Base-by-base conservation (phyloP, 2,329 filamentous ascomycete species). In the Tympanopsis confertula region DNA sequence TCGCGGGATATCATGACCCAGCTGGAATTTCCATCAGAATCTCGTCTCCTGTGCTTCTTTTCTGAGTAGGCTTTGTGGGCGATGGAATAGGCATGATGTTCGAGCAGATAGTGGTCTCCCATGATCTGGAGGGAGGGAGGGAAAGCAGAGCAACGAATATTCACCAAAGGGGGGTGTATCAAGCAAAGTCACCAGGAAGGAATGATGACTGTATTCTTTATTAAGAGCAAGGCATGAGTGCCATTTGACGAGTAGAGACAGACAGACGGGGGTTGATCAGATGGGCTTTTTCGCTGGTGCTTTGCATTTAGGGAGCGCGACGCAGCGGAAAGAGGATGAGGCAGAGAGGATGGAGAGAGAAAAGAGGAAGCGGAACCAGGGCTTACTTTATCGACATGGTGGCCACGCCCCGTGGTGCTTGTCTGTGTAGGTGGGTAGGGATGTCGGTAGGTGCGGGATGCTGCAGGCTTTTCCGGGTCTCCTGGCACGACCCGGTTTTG, bases 1-100 rank as follows among this genome's bases (percentile, higher is more conserved):
- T 65, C 56, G 53, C 82, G 74, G 53, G 82, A 78, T 52, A 94
- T 77, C 88, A 95, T 95, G 35, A 95, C 89, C 89, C 89, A 95
- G 57, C 80, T 85, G 56, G 44, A 41, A 42, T 45, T 37, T 49
- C 41, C 46, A 39, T 38, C 38, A 41, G 40, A 20, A 39, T 37
- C 39, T 18, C 13, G 13, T 32, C 14, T 41, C 39, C 39, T 46
- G 49, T 47, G 37, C 20, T 42, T 36, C 29, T 40, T 38, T 42
- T 38, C 42, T 42, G 42, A 40, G 44, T 42, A 37, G 39, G 24
- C 35, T 20, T 5, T 22, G 18, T 36, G 35, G 35, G 35, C 35
- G 12, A 4, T 36, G 5, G 20, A 17, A 20, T 36, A 36, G 5
- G 35, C 35, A 15, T 36, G 35, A n/a, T 36, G 35, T 20, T 36